Evolutionary conservation across 2,329 filamentous ascomycete species (phyloP).

Genomic region (Epicoccum sorghinum): DNA sequence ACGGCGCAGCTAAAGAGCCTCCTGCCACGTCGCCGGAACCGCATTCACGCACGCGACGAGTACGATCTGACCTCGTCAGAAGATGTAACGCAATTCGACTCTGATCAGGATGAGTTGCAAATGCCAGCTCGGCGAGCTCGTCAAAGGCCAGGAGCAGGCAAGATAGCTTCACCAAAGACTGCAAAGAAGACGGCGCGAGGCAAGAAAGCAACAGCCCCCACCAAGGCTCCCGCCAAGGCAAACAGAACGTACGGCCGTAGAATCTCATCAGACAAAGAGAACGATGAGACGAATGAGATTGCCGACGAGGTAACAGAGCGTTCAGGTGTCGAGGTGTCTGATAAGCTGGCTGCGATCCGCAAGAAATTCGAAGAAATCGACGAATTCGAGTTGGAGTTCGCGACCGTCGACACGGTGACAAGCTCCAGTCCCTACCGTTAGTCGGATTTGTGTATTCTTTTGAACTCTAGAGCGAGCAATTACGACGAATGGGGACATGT

Average conservation of each 20-base stretch:
- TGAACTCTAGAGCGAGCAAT: not conserved
- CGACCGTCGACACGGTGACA: conserved; percentile 51
- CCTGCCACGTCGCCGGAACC: conserved; percentile 51
- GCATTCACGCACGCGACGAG: conserved; percentile 40
- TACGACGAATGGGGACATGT: not conserved
- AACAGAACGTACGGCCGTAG: conserved; percentile 44
- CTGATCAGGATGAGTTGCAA: conserved; percentile 53
- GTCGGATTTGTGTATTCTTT: not conserved
- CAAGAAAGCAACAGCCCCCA: conserved; percentile 27
- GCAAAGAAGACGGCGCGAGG: conserved; percentile 31
- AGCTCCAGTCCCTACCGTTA: conserved; percentile 51
- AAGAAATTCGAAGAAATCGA: conserved; percentile 59
- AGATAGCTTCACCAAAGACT: conserved; percentile 29
- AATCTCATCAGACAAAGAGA: conserved; percentile 53
- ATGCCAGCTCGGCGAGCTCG: conserved; percentile 33
- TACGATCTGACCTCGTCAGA: conserved; percentile 51
- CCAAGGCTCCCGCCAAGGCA: conserved; percentile 28
- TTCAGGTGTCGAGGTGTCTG: conserved; percentile 33
- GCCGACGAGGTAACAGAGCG: conserved; percentile 35
- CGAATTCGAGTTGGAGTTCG: conserved; percentile 58
- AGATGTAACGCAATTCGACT: conserved; percentile 38
- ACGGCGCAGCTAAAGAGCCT: conserved; percentile 54
- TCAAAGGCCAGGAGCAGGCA: conserved; percentile 22
- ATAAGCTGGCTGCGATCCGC: conserved; percentile 51
- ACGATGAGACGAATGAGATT: conserved; percentile 36